Evolutionary conservation across 495 filamentous ascomycete genomes (phyloP).

Genomic region (Glonium stellatum): DNA sequence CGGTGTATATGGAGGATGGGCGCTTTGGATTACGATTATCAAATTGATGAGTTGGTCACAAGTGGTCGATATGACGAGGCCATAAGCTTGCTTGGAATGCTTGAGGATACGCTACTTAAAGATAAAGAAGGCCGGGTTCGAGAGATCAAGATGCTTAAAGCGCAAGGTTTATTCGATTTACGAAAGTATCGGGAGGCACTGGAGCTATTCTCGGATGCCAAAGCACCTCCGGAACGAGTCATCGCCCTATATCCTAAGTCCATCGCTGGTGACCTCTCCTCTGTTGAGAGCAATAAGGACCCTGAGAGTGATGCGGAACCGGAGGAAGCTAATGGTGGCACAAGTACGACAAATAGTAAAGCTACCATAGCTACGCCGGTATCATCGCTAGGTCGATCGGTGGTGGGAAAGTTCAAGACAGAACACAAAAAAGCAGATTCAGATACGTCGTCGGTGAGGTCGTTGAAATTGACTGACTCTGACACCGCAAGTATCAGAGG

Average conservation of each 20-base stretch:
- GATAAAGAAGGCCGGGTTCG: conserved; percentile 75
- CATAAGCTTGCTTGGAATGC: conserved; percentile 76
- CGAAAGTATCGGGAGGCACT: conserved; percentile 82
- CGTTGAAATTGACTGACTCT: conserved; percentile 43
- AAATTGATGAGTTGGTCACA: conserved; percentile 77
- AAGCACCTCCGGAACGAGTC: conserved; percentile 82
- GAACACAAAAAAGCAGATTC: conserved; percentile 49
- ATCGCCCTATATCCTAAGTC: conserved; percentile 75
- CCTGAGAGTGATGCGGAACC: conserved; percentile 40
- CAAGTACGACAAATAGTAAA: conserved; percentile 33
- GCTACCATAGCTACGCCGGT: conserved; percentile 23
- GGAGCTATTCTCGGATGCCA: conserved; percentile 82
- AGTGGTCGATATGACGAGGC: conserved; percentile 81
- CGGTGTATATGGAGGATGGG: conserved; percentile 92
- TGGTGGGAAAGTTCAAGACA: conserved; percentile 46
- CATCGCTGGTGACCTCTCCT: conserved; percentile 76
- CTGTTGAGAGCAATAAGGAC: conserved; percentile 37
- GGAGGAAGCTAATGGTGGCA: conserved; percentile 36
- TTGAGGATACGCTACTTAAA: conserved; percentile 83
- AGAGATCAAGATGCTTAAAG: conserved; percentile 83
- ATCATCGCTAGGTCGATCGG: conserved; percentile 22
- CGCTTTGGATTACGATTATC: conserved; percentile 83
- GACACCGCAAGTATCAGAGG: conserved; percentile 45
- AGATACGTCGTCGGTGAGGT: conserved; percentile 60
- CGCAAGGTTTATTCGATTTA: conserved; percentile 71